A percentile compares a stretch with the other conserved stretches of the same genome.
phyloP scores from a whole-genome alignment of 2,329 filamentous ascomycete genomes.

The Ceratocystis colombiana region DNA sequence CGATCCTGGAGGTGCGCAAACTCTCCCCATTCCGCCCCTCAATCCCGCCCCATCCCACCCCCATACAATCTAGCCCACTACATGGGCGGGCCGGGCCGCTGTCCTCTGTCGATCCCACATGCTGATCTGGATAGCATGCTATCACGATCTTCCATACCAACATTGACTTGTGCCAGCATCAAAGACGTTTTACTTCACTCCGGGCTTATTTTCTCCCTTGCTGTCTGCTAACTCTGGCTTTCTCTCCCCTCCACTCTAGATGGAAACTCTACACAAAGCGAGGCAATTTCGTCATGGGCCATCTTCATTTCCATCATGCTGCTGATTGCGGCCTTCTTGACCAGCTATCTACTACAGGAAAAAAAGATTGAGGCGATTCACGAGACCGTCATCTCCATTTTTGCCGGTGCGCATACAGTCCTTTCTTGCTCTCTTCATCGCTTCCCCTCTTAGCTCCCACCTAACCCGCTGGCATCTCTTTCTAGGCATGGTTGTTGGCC shows the following conservation, averaged over 20 bases:
- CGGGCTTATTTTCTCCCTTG: not conserved
- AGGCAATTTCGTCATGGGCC: slow-evolving; percentile 92
- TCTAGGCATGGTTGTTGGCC: slow-evolving; percentile 84
- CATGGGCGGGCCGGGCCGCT: not conserved
- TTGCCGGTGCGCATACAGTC: slow-evolving; percentile 55
- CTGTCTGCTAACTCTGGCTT: not conserved
- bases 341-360: slow-evolving; percentile 91
- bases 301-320: slow-evolving; percentile 94
- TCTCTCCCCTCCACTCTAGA: slow-evolving; percentile 35
- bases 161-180: not conserved
- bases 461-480: slow-evolving; percentile 14
- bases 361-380: slow-evolving; percentile 96
- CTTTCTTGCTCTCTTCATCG: not conserved
- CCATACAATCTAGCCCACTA: not conserved
- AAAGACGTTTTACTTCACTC: not conserved
- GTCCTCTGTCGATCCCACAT: slow-evolving; percentile 1
- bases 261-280: slow-evolving; percentile 77
- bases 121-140: not conserved
- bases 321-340: slow-evolving; percentile 88
- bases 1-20: slow-evolving; percentile 26
- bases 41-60: slow-evolving; percentile 26
- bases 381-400: slow-evolving; percentile 96
- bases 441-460: not conserved
- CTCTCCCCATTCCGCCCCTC: slow-evolving; percentile 6
- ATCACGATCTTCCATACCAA: not conserved